Base-by-base conservation (phyloP, 2,329 filamentous ascomycete genomes). In the Teratosphaeria viscida region DNA sequence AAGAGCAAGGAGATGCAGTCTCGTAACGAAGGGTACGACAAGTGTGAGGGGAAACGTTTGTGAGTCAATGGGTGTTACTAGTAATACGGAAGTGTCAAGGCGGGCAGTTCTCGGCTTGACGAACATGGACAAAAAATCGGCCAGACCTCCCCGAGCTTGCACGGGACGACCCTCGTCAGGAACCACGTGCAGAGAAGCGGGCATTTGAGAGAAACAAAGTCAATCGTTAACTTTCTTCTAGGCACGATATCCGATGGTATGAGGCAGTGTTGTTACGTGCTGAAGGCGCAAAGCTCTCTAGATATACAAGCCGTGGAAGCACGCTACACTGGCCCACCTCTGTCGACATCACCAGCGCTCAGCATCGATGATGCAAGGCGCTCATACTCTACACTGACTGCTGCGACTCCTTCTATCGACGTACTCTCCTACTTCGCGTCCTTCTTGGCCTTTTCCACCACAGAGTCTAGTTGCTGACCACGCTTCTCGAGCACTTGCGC, bases 401-500 rank as follows among this genome's bases (percentile, higher is more conserved):
- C 43, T 19, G n/a, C 23, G 43, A n/a, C n/a, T 19, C 19, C n/a
- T 23, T 11, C 16, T 19, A 23, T 49, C n/a, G 16, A 49, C 19
- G 8, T 4, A 5, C 10, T 6, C 43, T 10, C 19, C n/a, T 23
- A 49, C 3, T 49, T 49, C 43, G 43, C 43, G 10, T 49, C 43
- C 63, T 82, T 77, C 72, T 80, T 77, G 16, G 77, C 81, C 66
- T 82, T 79, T 1, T 85, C 76, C 2, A 75, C 74, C 65, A 87
- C 78, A 64, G 87, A 80, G 68, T 86, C 77, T 0, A 82, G 80
- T 72, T 82, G 77, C 55, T 79, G 70, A 0, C 77, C 76, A 74
- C 82, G 81, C 70, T 82, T 82, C 72, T 85, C 82, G 52, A 89
- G 75, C 34, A 89, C 79, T 71, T 85, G 77, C 70, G 81, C 78